Percentiles rank a stretch among this genome's conserved stretches.
These are phyloP conservation scores for Trichoderma parareesei DNA, from an alignment of 495 filamentous ascomycete genomes.

Conservation along the genomic window DNA sequence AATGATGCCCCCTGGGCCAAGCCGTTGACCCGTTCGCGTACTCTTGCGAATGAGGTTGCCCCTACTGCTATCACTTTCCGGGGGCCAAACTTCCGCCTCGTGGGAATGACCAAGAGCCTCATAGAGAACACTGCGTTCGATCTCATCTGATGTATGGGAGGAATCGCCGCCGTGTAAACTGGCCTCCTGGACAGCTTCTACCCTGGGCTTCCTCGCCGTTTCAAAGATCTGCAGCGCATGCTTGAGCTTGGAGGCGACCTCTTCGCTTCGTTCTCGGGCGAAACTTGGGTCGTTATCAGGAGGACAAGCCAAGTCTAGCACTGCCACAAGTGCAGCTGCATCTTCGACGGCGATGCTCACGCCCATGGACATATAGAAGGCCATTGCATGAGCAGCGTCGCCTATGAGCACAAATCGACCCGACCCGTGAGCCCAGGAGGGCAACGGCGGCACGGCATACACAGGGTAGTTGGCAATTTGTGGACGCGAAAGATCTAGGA, in stretches of 20 bases:
- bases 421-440: neutral
- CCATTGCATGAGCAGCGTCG: conserved; percentile 3
- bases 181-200: neutral
- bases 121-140: neutral
- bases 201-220: neutral
- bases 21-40: neutral
- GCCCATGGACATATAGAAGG: conserved; percentile 7
- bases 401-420: neutral
- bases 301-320: neutral
- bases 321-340: neutral
- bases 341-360: conserved; percentile 1
- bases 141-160: neutral
- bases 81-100: neutral
- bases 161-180: neutral
- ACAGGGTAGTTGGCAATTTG: neutral
- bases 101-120: conserved; percentile 3
- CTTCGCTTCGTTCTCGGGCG: neutral
- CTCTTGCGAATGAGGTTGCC: neutral
- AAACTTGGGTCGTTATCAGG: no score
- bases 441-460: neutral
- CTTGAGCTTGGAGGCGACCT: neutral
- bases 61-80: neutral
- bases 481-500: neutral
- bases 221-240: neutral
- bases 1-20: neutral